These are phyloP conservation scores for Yamadazyma dushanensis DNA, from an alignment of 1,139 yeast species.

Conservation along the genomic window DNA sequence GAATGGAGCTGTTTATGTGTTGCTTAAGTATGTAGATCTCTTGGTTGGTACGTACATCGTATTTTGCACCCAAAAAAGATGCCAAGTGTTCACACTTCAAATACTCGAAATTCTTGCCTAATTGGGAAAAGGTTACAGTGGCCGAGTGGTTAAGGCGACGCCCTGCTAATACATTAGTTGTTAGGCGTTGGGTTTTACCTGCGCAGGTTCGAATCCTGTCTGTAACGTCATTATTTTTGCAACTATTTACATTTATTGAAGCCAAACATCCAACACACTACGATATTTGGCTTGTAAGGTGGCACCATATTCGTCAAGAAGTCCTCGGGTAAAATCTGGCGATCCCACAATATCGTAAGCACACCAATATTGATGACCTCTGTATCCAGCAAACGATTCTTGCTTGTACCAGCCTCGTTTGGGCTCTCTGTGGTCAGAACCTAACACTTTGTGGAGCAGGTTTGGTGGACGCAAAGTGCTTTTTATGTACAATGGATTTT, in stretches of 20 bases:
- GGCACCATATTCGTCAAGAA: conserved; percentile 16
- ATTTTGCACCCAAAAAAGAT: too few species aligned
- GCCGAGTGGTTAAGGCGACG: conserved; percentile 90
- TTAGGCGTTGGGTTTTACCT: conserved; percentile 79
- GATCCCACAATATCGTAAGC: conserved; percentile 36
- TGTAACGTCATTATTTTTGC: conserved; percentile 59
- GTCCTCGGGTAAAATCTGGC: conserved; percentile 20
- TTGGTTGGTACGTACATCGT: too few species aligned
- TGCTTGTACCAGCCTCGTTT: conserved; percentile 21
- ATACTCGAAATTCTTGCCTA: background rate
- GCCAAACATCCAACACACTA: conserved; percentile 23
- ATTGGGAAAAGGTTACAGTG: conserved; percentile 50
- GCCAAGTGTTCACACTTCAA: too few species aligned
- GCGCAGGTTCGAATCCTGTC: conserved; percentile 92
- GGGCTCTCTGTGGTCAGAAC: conserved; percentile 20
- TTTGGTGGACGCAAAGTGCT: conserved; percentile 26
- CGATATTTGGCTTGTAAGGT: conserved; percentile 14
- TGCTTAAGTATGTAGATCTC: too few species aligned
- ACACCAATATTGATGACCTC: conserved; percentile 33
- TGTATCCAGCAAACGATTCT: conserved; percentile 17
- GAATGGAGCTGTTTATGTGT: too few species aligned
- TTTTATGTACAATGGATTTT: conserved; percentile 23
- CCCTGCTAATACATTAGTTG: conserved; percentile 52
- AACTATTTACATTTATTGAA: conserved; percentile 10
- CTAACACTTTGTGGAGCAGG: conserved; percentile 16